Evolutionary conservation across 2,329 filamentous ascomycete genomes (phyloP), one percentile per base, ranked within the genome.

Genomic region (Berkeleyomyces rouxiae): DNA sequence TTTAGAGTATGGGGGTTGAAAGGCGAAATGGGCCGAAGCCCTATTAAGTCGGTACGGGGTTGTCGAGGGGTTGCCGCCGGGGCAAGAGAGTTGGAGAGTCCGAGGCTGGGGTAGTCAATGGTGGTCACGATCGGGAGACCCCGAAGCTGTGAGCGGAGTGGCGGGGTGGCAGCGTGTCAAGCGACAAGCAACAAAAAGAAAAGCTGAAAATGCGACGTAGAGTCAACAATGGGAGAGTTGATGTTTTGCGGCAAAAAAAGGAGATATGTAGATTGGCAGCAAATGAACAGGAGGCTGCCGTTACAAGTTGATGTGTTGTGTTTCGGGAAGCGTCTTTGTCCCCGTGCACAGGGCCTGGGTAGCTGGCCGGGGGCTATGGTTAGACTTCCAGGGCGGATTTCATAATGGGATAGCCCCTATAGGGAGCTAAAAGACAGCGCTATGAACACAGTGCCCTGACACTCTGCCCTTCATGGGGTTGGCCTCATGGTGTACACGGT

Each of bases 241-340:
- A 7, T 10, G 13, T 40, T 36, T 11, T 58, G 61, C 37, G 31
- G 39, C 39, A 36, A 63, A 58, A 51, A 47, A 39, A 36, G 49
- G 44, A 46, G 36, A 55, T 6, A 13, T 55, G 51, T 13, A n/a
- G 51, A 36, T 49, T 53, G 49, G 49, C 11, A 36, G 11, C 6
- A 61, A 57, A 61, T 33, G 16, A 61, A 61, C 47, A 63, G 62
- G 62, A 63, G 62, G 33, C 58, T 59, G 16, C 46, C 31, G 63
- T 64, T 64, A 62, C 63, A 62, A 60, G 60, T 64, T 64, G 37
- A 60, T 36, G 42, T 63, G 61, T 59, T 16, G 59, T 64, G 63
- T 64, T 64, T 64, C 63, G 63, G 53, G 59, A 44, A 53, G 59
- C 43, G 59, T 62, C 63, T 61, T 58, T 49, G 37, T 39, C 51